Evolutionary conservation across 1,139 yeast species (phyloP), one percentile per base, ranked within the genome.

Genomic region (Pneumocystis wakefieldiae): DNA sequence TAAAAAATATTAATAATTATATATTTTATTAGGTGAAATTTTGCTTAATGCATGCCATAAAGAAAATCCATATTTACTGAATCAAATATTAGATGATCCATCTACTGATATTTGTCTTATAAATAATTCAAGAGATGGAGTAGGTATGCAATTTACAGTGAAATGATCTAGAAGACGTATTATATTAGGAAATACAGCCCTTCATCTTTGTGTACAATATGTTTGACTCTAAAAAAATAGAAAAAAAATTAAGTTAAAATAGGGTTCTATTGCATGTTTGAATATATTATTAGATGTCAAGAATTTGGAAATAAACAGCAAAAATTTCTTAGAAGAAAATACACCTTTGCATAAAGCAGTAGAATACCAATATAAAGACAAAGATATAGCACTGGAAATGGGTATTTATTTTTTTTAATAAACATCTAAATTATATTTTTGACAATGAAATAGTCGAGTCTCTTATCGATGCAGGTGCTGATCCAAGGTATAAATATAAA

Each of bases 331-430:
- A 59, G 86, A 84, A 62, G 90, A 90, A 42, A 91, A 88, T 68
- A 89, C 97, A 0, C 97, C 98, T 12, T 79, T 92, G 69, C 97
- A 92, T 75, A 76, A 81, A 68, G 95, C 96, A 2, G 96, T 86
- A 14, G 81, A 82, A 68, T 90, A 87, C 71, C 79, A 91, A 32
- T 77, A 77, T 60, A 83, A 82, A 17, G 97, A 92, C 71, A 87
- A 92, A 0, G 97, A 87, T 66, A 92, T 86, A 73, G 97, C 96
- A 1, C 77, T 81, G 58, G 90, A 86, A 70, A 79, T 92, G 60
- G 77, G 68, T 67, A 63, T 14, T 63, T 55, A 10, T 7, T 48
- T 17, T 29, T 2, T 29, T 14, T 35, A 28, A 36, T 8, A 35
- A 17, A 35, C 41, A 42, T 59, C n/a, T 57, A 2, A 14, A 35